Base-by-base conservation (phyloP, 305 asterid species). In the Withania somnifera region DNA sequence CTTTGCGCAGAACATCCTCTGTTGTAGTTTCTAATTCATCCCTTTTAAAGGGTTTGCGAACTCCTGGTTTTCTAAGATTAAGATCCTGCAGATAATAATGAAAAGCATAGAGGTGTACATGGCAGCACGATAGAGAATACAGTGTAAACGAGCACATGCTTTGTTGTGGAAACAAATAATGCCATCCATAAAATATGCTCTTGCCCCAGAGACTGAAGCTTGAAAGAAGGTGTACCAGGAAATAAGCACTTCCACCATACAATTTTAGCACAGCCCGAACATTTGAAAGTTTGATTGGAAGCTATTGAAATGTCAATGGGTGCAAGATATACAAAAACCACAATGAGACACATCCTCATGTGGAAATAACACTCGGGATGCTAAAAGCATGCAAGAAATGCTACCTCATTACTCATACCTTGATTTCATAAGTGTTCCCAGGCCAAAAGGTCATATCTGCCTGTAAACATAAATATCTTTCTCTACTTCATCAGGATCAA, bases 41-140 rank as follows among this genome's bases (percentile, higher is more conserved):
- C 89, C 97, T 89, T 85, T 67, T 91, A 51, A 3, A 7, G 73
- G 93, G 92, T 84, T 86, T 92, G 32, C 87, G 92, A 73, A 87
- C 92, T 71, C 91, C 98, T 66, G 93, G 93, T 86, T 86, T 89
- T 71, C 78, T 88, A 87, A 94, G 86, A 89, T 95, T 95, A 82
- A 94, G 97, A 87, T 93, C 98, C 97, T 91, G 89, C 78, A 85
- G 15, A 60, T 28, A 86, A 81, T 64, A 40, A 83, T 6, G 84
- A 68, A 84, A 81, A 67, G 61, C 56, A 83, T 36, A 71, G 67
- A 77, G 26, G 82, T 61, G 58, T 61, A 54, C 69, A 58, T 56
- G 80, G 82, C 50, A 85, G 68, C 80, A 30, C 77, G 56, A 75
- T 58, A 68, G 79, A 71, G 53, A 68, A 77, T 68, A 68, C 14